Evolutionary conservation across 2,329 filamentous ascomycete species (phyloP).

Genomic region (Claviceps humidiphila): DNA sequence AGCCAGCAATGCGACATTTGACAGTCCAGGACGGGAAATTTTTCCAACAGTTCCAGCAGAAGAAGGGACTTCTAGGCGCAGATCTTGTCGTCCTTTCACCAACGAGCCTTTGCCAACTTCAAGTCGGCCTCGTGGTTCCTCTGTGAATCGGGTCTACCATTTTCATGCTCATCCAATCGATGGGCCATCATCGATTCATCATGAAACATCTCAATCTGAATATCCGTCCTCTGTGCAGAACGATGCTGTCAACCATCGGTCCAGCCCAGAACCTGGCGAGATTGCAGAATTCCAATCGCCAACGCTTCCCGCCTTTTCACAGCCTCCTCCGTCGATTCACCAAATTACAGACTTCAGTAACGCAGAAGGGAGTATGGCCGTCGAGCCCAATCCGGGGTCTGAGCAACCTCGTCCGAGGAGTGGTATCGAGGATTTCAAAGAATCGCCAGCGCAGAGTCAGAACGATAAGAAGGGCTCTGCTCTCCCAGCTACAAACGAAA

Average conservation of each 20-base stretch:
- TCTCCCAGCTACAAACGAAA: no score
- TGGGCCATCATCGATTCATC: not conserved
- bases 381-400: not conserved
- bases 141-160: not conserved
- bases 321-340: not conserved
- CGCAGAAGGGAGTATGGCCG: not conserved
- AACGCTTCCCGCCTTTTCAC: not conserved
- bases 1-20: not conserved
- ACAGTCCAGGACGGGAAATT: not conserved
- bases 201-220: not conserved
- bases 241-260: no score
- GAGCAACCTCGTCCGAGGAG: not conserved
- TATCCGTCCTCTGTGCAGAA: not conserved
- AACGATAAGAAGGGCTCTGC: no score
- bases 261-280: not conserved
- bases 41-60: slow-evolving; percentile 4
- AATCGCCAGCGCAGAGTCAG: no score
- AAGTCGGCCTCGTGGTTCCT: not conserved
- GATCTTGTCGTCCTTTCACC: not conserved
- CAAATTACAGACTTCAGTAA: not conserved
- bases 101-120: not conserved
- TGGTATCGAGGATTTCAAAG: no score
- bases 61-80: slow-evolving; percentile 5
- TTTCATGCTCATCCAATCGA: not conserved
- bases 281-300: not conserved